Percentiles rank a stretch among this genome's conserved stretches.
Evolutionary conservation across 2,329 filamentous ascomycete species (phyloP).

Genomic region (Verticillium zaregamsianum): DNA sequence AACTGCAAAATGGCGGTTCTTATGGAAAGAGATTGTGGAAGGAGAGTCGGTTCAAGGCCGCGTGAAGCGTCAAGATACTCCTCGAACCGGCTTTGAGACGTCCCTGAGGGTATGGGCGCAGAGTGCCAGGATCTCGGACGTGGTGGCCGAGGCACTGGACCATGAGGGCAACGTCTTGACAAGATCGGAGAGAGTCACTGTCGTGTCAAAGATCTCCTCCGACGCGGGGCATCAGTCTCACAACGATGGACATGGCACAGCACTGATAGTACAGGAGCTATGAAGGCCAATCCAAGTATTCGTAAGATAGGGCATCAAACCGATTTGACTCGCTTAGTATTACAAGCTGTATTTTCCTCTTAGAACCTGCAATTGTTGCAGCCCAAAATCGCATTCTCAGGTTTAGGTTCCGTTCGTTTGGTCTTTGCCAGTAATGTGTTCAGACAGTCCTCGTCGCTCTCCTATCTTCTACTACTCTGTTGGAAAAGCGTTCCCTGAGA

Average conservation of each 20-base stretch:
- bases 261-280: background rate
- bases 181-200: background rate
- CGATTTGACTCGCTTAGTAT: too few species aligned
- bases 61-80: constrained; percentile 3
- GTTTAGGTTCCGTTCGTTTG: too few species aligned
- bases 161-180: background rate
- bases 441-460: too few species aligned
- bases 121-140: background rate
- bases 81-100: constrained; percentile 10
- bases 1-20: constrained; percentile 23
- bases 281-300: background rate
- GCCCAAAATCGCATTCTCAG: too few species aligned
- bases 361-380: too few species aligned
- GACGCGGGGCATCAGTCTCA: background rate
- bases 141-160: background rate
- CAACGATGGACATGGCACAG: background rate
- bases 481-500: background rate
- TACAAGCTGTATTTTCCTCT: too few species aligned
- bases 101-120: background rate
- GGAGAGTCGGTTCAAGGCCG: constrained; percentile 1
- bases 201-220: background rate
- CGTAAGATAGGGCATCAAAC: too few species aligned
- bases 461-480: background rate
- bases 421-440: background rate
- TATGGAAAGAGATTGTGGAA: constrained; percentile 13